Base-by-base conservation (phyloP, 139 green algal genomes). In the Auxenochlorella pyrenoidosa region DNA sequence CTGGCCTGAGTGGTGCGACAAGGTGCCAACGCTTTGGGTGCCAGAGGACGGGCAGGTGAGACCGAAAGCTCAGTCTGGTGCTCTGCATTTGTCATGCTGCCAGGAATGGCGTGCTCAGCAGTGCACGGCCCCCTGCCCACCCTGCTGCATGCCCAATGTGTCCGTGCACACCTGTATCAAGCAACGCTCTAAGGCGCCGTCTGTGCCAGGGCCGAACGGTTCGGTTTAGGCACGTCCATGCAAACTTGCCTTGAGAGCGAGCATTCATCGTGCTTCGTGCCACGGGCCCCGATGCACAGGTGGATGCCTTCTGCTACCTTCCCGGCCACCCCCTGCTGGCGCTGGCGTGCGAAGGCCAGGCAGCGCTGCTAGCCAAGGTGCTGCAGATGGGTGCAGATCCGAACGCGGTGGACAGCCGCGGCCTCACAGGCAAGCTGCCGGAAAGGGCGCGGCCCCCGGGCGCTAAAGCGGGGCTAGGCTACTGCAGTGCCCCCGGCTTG, bases 321-420 rank as follows among this genome's bases (percentile, higher is more conserved):
- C 54, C 83, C 5, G 83, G 83, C 36, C 58, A 79, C 51, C 83
- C 83, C 5, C 58, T 88, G 71, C 32, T 82, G 3, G 83, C 83
- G 22, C 58, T 82, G 40, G 71, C 83, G 1, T 58, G 44, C 24
- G 83, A 88, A 34, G 83, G 83, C 3, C 51, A 82, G 36, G 58
- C 72, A 2, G 38, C 54, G 12, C 54, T 88, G 83, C 72, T 88
- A 40, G 36, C 41, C 36, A 73, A 82, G 38, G 58, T 88, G 83
- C 83, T 88, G 38, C 16, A 63, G 24, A 32, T 76, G 13, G 83
- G 72, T 21, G 71, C 5, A 1, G 54, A 88, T 22, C 36, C 40
- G 0, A 58, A 82, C 34, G 83, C 66, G 2, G 36, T 40, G 32
- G 83, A 88, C 54, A 63, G 40, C 38, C 40, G 72, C 4, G 54